These are phyloP conservation scores for Schwanniomyces polymorphus DNA, from an alignment of 805 yeast genomes.

Conservation along the genomic window DNA sequence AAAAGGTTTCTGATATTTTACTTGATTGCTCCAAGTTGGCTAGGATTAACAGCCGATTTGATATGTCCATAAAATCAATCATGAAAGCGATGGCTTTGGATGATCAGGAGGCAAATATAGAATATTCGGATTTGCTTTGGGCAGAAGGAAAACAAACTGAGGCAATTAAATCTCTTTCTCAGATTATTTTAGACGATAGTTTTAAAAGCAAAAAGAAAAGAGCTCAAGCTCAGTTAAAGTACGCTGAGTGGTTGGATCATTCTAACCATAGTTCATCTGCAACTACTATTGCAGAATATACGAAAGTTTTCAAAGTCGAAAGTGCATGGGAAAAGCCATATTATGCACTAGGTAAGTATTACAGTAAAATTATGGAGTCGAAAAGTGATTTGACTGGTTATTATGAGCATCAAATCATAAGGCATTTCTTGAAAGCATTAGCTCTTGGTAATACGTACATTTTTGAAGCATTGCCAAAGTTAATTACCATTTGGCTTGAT, in stretches of 20 bases:
- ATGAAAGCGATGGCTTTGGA: conserved; percentile 54
- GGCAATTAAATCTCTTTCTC: conserved; percentile 67
- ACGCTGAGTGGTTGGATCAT: conserved; percentile 84
- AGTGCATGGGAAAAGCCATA: conserved; percentile 74
- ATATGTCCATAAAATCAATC: conserved; percentile 68
- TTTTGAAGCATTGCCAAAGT: conserved; percentile 84
- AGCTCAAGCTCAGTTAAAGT: conserved; percentile 63
- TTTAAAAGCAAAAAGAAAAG: conserved; percentile 15
- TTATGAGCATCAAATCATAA: conserved; percentile 55
- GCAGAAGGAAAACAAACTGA: conserved; percentile 83
- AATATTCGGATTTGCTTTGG: conserved; percentile 84
- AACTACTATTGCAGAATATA: conserved; percentile 70
- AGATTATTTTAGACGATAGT: conserved; percentile 27
- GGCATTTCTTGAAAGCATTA: conserved; percentile 58
- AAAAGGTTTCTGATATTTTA: conserved; percentile 49
- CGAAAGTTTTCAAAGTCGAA: conserved; percentile 54
- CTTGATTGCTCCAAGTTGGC: conserved; percentile 63
- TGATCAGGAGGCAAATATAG: conserved; percentile 56
- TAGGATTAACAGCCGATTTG: conserved; percentile 65
- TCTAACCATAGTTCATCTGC: conserved; percentile 82
- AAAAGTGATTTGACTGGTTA: conserved; percentile 50
- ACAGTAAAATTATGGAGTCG: conserved; percentile 73
- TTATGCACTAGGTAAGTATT: conserved; percentile 77
- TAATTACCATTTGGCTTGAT: conserved; percentile 90
- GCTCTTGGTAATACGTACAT: conserved; percentile 63